Percentiles rank a stretch among this genome's conserved stretches.
Conservation (phyloP, 805 yeast species). For the Candida sphagnicola region DNA sequence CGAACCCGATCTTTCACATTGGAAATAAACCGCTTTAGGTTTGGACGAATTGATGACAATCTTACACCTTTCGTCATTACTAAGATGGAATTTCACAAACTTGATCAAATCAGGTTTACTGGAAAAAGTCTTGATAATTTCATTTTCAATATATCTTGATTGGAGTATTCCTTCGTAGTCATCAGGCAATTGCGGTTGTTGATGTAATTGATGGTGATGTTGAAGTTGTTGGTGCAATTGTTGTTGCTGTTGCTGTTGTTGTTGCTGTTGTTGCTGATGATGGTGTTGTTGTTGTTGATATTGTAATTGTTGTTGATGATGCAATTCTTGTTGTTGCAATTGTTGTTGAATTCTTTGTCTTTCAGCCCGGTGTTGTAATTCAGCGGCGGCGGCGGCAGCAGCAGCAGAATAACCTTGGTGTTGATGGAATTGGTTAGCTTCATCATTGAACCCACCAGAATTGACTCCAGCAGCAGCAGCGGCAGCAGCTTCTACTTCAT, state of each 20-base stretch:
- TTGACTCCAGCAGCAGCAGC: conserved; percentile 12
- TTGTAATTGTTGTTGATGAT: conserved; percentile 10
- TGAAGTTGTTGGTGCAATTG: conserved; percentile 7
- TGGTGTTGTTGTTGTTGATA: conserved; percentile 9
- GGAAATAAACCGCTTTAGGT: conserved; percentile 46
- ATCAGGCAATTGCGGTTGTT: conserved; percentile 4
- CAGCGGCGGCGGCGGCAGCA: conserved; percentile 13
- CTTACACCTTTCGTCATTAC: conserved; percentile 35
- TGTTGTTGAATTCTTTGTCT: conserved; percentile 14
- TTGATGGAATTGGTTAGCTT: conserved; percentile 9
- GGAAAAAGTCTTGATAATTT: conserved; percentile 26
- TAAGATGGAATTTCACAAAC: conserved; percentile 36
- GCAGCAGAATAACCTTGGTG: conserved; percentile 13
- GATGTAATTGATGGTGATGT: conserved; percentile 9
- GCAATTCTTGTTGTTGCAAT: conserved; percentile 15
- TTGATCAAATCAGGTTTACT: conserved; percentile 24
- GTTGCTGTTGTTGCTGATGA: conserved; percentile 7
- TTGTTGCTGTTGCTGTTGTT: conserved; percentile 10
- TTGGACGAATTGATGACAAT: conserved; percentile 45
- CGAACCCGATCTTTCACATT: conserved; percentile 42
- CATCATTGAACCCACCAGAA: conserved; percentile 3
- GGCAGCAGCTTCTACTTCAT: conserved; percentile 13
- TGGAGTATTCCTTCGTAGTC: conserved; percentile 9
- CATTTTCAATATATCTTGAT: conserved; percentile 26
- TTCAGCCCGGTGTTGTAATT: conserved; percentile 17